A percentile compares a stretch with the other conserved stretches of the same genome.
Evolutionary conservation across 306 rosid genomes (phyloP).

Genomic region (Argentina anserina): DNA sequence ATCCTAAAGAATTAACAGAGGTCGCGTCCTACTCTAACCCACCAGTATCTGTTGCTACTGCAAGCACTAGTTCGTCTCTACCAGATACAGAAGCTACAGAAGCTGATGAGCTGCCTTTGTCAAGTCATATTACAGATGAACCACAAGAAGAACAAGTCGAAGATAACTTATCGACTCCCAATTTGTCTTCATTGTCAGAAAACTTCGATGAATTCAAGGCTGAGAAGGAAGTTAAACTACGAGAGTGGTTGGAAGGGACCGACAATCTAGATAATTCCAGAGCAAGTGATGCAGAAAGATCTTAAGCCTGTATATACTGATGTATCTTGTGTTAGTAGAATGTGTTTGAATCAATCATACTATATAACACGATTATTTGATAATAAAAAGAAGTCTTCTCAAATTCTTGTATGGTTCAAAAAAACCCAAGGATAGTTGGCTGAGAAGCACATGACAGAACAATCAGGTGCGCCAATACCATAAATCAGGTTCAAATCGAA

Average conservation of each 20-base stretch:
- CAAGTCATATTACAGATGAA: constrained; percentile 50
- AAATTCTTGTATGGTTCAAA: background rate
- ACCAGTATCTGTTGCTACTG: constrained; percentile 33
- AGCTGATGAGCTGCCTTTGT: constrained; percentile 57
- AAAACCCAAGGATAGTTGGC: background rate
- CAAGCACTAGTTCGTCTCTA: constrained; percentile 40
- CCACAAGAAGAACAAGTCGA: constrained; percentile 29
- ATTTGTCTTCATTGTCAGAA: constrained; percentile 39
- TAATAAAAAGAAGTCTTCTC: background rate
- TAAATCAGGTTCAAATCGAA: background rate
- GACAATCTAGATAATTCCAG: constrained; percentile 26
- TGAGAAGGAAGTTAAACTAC: constrained; percentile 65
- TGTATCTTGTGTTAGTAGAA: constrained; percentile 13
- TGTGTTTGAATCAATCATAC: background rate
- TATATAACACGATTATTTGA: constrained; percentile 14
- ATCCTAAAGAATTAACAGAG: constrained; percentile 28
- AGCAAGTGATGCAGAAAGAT: constrained; percentile 31
- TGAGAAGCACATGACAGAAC: too few species aligned
- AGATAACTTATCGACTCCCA: constrained; percentile 22
- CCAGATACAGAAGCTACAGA: constrained; percentile 47
- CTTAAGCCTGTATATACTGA: constrained; percentile 28
- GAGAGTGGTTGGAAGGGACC: constrained; percentile 72
- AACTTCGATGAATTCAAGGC: constrained; percentile 68
- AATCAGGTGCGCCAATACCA: too few species aligned
- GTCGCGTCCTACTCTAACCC: constrained; percentile 22